A percentile compares a stretch with the other conserved stretches of the same genome.
Conservation (phyloP, 306 rosid genomes). For the Cucurbita maxima region DNA sequence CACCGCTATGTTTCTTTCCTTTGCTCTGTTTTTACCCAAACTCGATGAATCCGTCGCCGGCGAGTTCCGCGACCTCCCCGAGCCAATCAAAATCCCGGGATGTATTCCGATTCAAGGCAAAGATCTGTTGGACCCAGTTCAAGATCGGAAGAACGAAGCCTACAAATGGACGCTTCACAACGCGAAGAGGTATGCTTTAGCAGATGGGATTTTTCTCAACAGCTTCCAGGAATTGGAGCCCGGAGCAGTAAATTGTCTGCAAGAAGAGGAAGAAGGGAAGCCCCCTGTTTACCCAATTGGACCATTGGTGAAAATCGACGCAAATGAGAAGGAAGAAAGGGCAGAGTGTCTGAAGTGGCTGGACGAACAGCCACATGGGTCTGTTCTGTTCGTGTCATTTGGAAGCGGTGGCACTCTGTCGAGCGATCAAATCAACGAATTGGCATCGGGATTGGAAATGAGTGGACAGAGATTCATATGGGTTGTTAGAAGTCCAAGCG, state of each 20-base stretch:
- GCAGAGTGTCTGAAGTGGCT: constrained; percentile 28
- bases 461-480: constrained; percentile 29
- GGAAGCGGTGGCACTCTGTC: constrained; percentile 40
- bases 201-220: constrained; percentile 39
- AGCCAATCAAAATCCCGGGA: constrained; percentile 46
- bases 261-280: constrained; percentile 13
- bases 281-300: constrained; percentile 52
- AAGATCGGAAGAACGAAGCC: constrained; percentile 42
- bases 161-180: constrained; percentile 36
- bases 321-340: neutral
- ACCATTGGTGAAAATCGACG: constrained; percentile 24
- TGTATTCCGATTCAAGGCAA: constrained; percentile 33
- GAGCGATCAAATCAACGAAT: constrained; percentile 14
- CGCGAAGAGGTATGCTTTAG: constrained; percentile 18
- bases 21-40: constrained; percentile 26
- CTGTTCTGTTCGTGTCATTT: constrained; percentile 25
- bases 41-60: constrained; percentile 23
- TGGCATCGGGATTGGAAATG: constrained; percentile 30
- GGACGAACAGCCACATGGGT: constrained; percentile 29
- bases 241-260: constrained; percentile 18
- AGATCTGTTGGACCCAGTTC: constrained; percentile 41
- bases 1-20: constrained; percentile 26
- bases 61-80: constrained; percentile 30
- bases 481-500: constrained; percentile 31
- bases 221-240: constrained; percentile 54